These are phyloP conservation scores for Nannizzia gypsea DNA, from an alignment of 2,329 filamentous ascomycete species.

Conservation along the genomic window DNA sequence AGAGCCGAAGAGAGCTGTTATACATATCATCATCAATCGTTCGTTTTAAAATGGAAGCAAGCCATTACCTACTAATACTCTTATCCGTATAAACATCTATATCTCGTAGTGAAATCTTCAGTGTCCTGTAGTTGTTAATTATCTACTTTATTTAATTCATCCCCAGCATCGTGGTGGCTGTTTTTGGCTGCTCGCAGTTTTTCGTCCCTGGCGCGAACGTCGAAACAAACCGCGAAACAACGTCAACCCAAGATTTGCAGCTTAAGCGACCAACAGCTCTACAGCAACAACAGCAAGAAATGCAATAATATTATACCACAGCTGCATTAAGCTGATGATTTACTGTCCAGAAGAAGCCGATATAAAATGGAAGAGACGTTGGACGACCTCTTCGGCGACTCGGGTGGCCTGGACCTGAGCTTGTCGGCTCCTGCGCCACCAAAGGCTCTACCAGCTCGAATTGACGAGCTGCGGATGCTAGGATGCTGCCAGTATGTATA, in stretches of 20 bases:
- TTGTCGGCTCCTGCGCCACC: constrained; percentile 44
- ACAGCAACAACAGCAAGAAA: not conserved
- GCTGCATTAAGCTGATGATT: not conserved
- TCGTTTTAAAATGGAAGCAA: not conserved
- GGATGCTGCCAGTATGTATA: constrained; percentile 69
- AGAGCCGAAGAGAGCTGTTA: not conserved
- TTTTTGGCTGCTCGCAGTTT: no score
- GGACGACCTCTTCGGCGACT: constrained; percentile 65
- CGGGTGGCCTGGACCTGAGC: constrained; percentile 44
- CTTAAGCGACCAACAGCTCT: not conserved
- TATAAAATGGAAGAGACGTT: constrained; percentile 44
- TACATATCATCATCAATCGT: not conserved
- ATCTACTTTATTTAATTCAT: no score
- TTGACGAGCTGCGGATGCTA: constrained; percentile 63
- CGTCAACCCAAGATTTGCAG: not conserved
- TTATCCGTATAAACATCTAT: not conserved
- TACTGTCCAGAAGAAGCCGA: no score
- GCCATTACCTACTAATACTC: not conserved
- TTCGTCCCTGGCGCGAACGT: no score
- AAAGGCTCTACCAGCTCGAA: constrained; percentile 57
- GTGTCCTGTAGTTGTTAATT: no score
- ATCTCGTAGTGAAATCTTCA: no score
- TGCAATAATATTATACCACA: not conserved
- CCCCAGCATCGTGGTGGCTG: no score
- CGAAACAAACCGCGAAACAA: not conserved